Base-by-base conservation (phyloP, 2,329 filamentous ascomycete species). In the Fusarium concolor region DNA sequence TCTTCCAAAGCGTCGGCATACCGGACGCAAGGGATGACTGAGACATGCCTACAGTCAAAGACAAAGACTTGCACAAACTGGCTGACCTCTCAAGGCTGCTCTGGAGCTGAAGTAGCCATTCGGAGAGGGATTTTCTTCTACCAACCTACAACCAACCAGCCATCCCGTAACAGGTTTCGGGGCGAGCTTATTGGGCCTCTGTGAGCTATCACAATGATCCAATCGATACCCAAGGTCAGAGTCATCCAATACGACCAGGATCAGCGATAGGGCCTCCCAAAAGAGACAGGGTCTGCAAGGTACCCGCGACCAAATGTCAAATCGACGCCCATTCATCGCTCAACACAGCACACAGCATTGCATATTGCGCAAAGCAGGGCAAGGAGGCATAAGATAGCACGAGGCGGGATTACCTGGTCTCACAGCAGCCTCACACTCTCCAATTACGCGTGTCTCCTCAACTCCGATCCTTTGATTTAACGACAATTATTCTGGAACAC, bases 211-310 rank as follows among this genome's bases (percentile, higher is more conserved):
- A 68, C 18, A 59, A 50, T 54, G 56, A 56, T 46, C 57, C 59
- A 62, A 62, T 56, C 57, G 42, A 62, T 46, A 56, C 33, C 42
- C 49, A 26, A 52, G 17, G 31, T 51, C 26, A 42, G 28, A 62
- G 41, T 42, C 59, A 56, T 46, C 57, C 43, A 51, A 20, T 10
- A 26, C 28, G 59, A 56, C 62, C 53, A 65, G 59, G 65, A 61
- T 65, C 38, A 64, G 42, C 65, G 38, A 42, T 42, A 52, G 24
- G 54, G 37, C 33, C 37, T 20, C 45, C 50, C 35, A 43, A 44
- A 52, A 41, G 43, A 56, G 43, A 53, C 62, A 69, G 51, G 47
- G 53, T 56, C 70, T 72, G 70, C 70, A 72, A 72, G 70, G 70
- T 72, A 72, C 70, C 70, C 70, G 70, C 70, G 62, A 53, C 60